Evolutionary conservation across 495 filamentous ascomycete genomes (phyloP).

Genomic region (Penicillium bovifimosum): DNA sequence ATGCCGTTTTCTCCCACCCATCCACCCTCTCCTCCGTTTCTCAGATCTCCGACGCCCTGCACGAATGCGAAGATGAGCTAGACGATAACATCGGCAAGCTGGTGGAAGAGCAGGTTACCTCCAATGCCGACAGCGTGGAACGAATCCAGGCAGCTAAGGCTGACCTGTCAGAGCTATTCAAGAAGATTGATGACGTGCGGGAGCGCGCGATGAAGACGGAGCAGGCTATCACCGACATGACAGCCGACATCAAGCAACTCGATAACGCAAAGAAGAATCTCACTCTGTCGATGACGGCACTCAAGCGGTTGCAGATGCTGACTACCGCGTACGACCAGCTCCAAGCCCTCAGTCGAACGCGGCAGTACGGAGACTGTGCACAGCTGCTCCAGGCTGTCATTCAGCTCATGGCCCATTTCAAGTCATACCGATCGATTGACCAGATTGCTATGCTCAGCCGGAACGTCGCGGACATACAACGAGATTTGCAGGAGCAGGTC

Average conservation of each 20-base stretch:
- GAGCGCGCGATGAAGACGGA: constrained; percentile 87
- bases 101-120: constrained; percentile 75
- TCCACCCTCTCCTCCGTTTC: constrained; percentile 76
- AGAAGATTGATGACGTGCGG: constrained; percentile 91
- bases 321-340: constrained; percentile 98
- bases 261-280: constrained; percentile 96
- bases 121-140: constrained; percentile 80
- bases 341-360: constrained; percentile 69
- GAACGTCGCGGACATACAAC: constrained; percentile 90
- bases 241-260: constrained; percentile 95
- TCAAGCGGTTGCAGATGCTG: constrained; percentile 97
- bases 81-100: constrained; percentile 71
- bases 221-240: constrained; percentile 96
- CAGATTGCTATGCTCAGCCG: constrained; percentile 92
- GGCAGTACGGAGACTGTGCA: constrained; percentile 95
- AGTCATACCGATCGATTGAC: constrained; percentile 94
- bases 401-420: constrained; percentile 98
- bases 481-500: constrained; percentile 90
- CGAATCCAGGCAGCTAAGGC: constrained; percentile 85
- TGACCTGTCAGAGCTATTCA: constrained; percentile 84
- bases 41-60: constrained; percentile 64
- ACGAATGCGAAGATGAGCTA: constrained; percentile 76
- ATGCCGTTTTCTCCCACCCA: constrained; percentile 88
- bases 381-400: constrained; percentile 92
- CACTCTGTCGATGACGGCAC: constrained; percentile 93